A percentile compares a stretch with the other conserved stretches of the same genome.
These are phyloP conservation scores for Lactifluus volemus DNA, from an alignment of 768 basidiomycete species.

Conservation along the genomic window DNA sequence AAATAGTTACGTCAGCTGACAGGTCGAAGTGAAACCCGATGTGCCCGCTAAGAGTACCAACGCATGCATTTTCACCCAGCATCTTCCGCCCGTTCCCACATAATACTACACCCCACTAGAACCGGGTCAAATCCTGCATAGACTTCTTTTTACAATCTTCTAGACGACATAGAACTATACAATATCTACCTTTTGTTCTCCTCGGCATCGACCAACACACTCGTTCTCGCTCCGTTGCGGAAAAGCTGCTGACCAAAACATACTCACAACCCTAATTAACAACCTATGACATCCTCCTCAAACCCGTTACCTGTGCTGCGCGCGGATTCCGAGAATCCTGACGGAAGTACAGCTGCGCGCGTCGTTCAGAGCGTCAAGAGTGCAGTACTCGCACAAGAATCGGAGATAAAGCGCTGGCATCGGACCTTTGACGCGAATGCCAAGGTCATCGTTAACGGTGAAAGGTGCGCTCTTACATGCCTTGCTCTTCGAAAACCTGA, in stretches of 20 bases:
- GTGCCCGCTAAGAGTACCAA: background rate
- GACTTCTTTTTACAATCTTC: background rate
- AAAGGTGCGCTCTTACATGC: constrained; percentile 50
- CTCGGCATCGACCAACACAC: background rate
- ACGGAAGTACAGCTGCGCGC: constrained; percentile 29
- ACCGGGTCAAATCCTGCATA: background rate
- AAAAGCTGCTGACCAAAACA: background rate
- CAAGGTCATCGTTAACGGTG: constrained; percentile 57
- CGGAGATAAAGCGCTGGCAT: constrained; percentile 82
- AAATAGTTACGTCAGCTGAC: constrained; percentile 11
- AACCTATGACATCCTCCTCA: constrained; percentile 10
- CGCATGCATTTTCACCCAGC: background rate
- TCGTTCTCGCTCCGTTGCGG: background rate
- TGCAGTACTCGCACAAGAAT: constrained; percentile 65
- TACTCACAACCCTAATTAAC: constrained; percentile 14
- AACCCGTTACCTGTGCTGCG: constrained; percentile 38
- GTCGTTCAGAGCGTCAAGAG: constrained; percentile 57
- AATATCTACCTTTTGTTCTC: background rate
- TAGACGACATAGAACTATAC: constrained; percentile 8
- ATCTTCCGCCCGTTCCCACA: background rate
- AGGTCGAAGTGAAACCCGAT: background rate
- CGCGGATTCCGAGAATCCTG: constrained; percentile 48
- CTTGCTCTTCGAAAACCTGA: background rate
- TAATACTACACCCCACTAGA: constrained; percentile 1
- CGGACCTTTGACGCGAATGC: constrained; percentile 82